Evolutionary conservation across 371 early-diverging fungal genomes (phyloP), one percentile per base, ranked within the genome.

Genomic region (Syncephalastrum sp.): DNA sequence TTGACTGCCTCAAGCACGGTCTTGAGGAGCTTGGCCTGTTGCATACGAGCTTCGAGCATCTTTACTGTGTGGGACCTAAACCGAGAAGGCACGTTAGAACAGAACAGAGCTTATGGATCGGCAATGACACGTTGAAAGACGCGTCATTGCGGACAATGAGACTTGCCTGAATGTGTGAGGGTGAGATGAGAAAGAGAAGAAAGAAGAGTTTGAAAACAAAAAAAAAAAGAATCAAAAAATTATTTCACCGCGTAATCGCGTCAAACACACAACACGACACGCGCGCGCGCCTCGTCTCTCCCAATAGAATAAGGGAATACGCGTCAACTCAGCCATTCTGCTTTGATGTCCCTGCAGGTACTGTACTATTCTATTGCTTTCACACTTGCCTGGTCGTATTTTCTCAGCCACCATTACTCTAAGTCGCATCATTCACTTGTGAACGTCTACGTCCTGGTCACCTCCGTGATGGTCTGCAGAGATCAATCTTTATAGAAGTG

Each of bases 1-100:
- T 93, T 95, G 77, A 99, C 79, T 55, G 98, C 95, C 67, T 99
- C 99, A 61, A 99, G 85, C 64, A 97, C 74, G 82, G 92, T 90
- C 79, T 95, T 96, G 60, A 97, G 88, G 50, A 92, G 77, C 24
- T 77, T 74, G 52, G 87, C 91, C 75, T 89, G 86, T 59, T 74
- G 73, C 55, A 91, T 78, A 64, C 88, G 82, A 42, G 91, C 91
- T 84, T 91, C 91, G 58, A 91, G 81, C 91, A 91, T 91, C 25
- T 45, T 77, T 54, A 33, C 21, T 33, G 38, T 33, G 38, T 33
- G 38, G 38, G 21, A 21, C 21, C 21, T 21, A 21, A 1, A 21
- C 21, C 21, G 21, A 21, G 2, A 21, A 21, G 21, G 21, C 21
- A 21, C 21, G 46, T 46, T 10, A 46, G 46, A n/a, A 33, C 8